phyloP scores from a whole-genome alignment of 1,284 basidiomycete genomes.

The Microbotryum scabiosae region DNA sequence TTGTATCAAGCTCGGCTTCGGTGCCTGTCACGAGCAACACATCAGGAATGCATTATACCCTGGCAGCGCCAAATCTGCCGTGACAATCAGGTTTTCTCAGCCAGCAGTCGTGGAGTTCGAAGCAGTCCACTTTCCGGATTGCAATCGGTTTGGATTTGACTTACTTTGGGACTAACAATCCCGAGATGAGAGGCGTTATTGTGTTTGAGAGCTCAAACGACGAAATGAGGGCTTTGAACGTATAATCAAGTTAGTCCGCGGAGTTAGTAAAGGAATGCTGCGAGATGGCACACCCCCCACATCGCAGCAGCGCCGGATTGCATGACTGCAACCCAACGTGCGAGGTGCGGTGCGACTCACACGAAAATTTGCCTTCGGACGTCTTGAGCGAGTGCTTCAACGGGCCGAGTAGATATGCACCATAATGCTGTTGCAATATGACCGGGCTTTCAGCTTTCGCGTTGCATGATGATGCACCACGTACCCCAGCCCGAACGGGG shows the following conservation, averaged over 20 bases:
- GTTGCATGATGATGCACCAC: too few relatives aligned
- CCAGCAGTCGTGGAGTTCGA: too few relatives aligned
- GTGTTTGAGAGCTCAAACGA: slow-evolving; percentile 23
- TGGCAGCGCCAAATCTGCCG: slow-evolving; percentile 14
- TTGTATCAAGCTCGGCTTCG: too few relatives aligned
- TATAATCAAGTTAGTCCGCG: background rate
- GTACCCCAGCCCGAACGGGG: too few relatives aligned
- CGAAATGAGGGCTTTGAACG: slow-evolving; percentile 9
- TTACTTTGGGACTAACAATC: slow-evolving; percentile 13
- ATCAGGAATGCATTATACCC: too few relatives aligned
- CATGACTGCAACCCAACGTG: too few relatives aligned
- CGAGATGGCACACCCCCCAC: too few relatives aligned
- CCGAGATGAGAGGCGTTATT: slow-evolving; percentile 17
- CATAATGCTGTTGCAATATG: slow-evolving; percentile 5
- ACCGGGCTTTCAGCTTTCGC: too few relatives aligned
- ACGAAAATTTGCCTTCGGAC: slow-evolving; percentile 13
- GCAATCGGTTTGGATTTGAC: background rate
- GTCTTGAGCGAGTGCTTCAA: slow-evolving; percentile 13
- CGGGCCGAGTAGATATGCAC: slow-evolving; percentile 19
- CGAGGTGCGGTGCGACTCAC: background rate
- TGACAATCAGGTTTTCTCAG: background rate
- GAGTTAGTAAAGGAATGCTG: background rate
- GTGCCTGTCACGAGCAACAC: too few relatives aligned
- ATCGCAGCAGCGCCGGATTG: too few relatives aligned
- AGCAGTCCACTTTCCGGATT: too few relatives aligned